Conservation (phyloP, 805 yeast genomes). For the Ogataea dorogensis region DNA sequence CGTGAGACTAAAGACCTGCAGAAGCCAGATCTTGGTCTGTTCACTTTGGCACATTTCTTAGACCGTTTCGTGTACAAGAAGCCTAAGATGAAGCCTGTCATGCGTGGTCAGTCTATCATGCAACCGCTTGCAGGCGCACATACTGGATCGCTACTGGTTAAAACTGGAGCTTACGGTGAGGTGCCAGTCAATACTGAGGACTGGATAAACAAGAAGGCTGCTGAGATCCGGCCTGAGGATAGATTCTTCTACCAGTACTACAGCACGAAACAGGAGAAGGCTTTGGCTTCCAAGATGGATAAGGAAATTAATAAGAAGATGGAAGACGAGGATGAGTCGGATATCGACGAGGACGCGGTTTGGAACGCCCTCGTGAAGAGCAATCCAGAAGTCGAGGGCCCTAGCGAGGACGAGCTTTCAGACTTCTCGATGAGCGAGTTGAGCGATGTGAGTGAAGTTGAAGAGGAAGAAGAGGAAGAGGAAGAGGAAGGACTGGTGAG, state of each 20-base stretch:
- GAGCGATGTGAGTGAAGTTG: constrained; percentile 32
- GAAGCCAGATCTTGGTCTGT: constrained; percentile 90
- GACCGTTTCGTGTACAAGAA: constrained; percentile 94
- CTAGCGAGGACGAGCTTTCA: constrained; percentile 37
- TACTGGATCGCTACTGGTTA: constrained; percentile 66
- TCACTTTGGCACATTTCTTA: constrained; percentile 83
- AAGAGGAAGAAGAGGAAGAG: constrained; percentile 26
- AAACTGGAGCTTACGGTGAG: constrained; percentile 42
- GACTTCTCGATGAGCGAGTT: constrained; percentile 41
- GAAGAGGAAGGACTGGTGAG: too few relatives aligned
- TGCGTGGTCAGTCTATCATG: constrained; percentile 93
- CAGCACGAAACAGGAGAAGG: constrained; percentile 52
- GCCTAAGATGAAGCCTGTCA: constrained; percentile 69
- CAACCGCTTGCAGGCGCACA: constrained; percentile 92
- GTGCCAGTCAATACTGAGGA: constrained; percentile 81
- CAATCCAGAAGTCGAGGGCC: constrained; percentile 57
- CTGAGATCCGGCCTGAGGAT: constrained; percentile 81
- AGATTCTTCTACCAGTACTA: constrained; percentile 85
- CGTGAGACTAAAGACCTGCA: constrained; percentile 36
- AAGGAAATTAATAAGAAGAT: constrained; percentile 46
- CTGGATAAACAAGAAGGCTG: constrained; percentile 68
- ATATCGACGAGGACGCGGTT: constrained; percentile 51
- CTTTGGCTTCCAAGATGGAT: constrained; percentile 37
- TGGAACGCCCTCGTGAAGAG: constrained; percentile 62
- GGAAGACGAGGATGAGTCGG: constrained; percentile 41